Percentiles rank a stretch among this genome's conserved stretches.
These are phyloP conservation scores for Flaveria linearis DNA, from an alignment of 129 eudicot genomes.

Conservation along the genomic window DNA sequence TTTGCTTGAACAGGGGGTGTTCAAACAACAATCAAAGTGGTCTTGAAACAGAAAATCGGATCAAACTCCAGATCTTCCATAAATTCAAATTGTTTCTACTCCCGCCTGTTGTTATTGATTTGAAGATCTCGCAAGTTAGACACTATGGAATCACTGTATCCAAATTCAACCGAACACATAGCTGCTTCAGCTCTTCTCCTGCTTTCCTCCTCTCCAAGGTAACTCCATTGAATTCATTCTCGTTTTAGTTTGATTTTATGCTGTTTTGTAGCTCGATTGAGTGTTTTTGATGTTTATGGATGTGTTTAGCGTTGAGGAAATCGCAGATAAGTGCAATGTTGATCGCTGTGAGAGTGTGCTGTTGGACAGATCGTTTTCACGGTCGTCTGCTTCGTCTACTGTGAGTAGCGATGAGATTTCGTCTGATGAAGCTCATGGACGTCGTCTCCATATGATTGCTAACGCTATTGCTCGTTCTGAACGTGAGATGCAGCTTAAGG, in stretches of 20 bases:
- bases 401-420: conserved; percentile 45
- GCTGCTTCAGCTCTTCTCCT: conserved; percentile 81
- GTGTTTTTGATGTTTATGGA: conserved; percentile 18
- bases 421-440: conserved; percentile 29
- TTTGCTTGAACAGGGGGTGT: background rate
- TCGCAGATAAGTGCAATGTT: conserved; percentile 11
- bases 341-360: conserved; percentile 32
- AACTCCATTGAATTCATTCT: conserved; percentile 5
- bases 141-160: conserved; percentile 45
- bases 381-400: conserved; percentile 42
- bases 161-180: conserved; percentile 44
- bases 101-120: conserved; percentile 35
- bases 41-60: conserved; percentile 10
- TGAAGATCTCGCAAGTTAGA: conserved; percentile 1
- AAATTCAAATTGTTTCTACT: conserved; percentile 33
- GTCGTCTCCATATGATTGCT: conserved; percentile 27
- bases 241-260: background rate
- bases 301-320: conserved; percentile 23
- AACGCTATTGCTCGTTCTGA: conserved; percentile 39
- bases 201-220: conserved; percentile 52
- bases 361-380: conserved; percentile 35
- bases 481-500: conserved; percentile 45
- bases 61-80: conserved; percentile 25
- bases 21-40: conserved; percentile 16
- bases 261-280: background rate